Conservation (phyloP, 2,329 filamentous ascomycete genomes). For the Talaromyces sp. region DNA sequence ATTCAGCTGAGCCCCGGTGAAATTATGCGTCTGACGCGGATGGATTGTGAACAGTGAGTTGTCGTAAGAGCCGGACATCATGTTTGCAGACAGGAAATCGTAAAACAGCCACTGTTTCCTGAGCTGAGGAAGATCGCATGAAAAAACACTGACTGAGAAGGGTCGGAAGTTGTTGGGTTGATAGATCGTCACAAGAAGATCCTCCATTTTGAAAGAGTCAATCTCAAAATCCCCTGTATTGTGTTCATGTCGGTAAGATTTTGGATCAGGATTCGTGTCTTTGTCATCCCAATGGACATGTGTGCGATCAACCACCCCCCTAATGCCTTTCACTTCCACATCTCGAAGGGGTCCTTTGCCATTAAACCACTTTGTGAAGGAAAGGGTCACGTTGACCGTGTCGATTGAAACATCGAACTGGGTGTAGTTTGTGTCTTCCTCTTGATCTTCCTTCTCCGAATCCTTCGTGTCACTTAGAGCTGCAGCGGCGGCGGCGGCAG, state of each 20-base stretch:
- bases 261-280: conserved; percentile 66
- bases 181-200: conserved; percentile 83
- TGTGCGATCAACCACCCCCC: conserved; percentile 87
- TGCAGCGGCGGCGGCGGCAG: conserved; percentile 73
- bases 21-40: conserved; percentile 80
- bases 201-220: conserved; percentile 92
- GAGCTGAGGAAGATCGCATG: conserved; percentile 85
- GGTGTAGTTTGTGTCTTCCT: conserved; percentile 93
- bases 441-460: conserved; percentile 34
- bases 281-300: conserved; percentile 66
- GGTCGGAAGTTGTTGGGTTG: conserved; percentile 89
- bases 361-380: conserved; percentile 99
- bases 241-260: conserved; percentile 82
- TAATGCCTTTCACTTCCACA: conserved; percentile 88
- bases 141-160: conserved; percentile 91
- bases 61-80: conserved; percentile 93
- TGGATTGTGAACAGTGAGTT: conserved; percentile 97
- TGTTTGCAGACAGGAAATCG: conserved; percentile 89
- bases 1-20: conserved; percentile 58
- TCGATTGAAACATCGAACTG: conserved; percentile 95
- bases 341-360: conserved; percentile 86
- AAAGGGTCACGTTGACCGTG: conserved; percentile 91
- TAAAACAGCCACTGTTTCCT: conserved; percentile 98
- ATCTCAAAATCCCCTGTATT: conserved; percentile 93
- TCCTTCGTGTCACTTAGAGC: conserved; percentile 44